A percentile compares a stretch with the other conserved stretches of the same genome.
phyloP scores from a whole-genome alignment of 768 basidiomycete genomes.

The Lactarius tabidus region DNA sequence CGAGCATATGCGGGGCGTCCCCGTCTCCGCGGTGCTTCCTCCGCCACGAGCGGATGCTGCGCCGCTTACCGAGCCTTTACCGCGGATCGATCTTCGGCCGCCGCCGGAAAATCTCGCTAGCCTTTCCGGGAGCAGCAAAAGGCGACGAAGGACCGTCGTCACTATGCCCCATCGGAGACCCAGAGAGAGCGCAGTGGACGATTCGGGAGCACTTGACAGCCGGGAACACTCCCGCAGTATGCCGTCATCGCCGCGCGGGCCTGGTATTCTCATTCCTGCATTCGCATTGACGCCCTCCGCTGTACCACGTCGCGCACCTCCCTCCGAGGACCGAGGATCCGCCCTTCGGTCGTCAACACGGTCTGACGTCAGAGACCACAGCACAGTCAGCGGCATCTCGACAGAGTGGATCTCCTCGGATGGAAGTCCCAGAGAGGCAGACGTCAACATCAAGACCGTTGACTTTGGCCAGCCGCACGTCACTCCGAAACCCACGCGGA shows the following conservation, averaged over 20 bases:
- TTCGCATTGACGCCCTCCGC: background rate
- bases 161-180: background rate
- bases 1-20: background rate
- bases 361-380: background rate
- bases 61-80: background rate
- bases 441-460: constrained; percentile 13
- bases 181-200: background rate
- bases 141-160: background rate
- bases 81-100: background rate
- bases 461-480: constrained; percentile 5
- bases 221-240: background rate
- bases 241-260: background rate
- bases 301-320: background rate
- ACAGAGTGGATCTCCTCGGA: constrained; percentile 23
- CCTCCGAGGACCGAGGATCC: background rate
- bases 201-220: background rate
- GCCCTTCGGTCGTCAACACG: background rate
- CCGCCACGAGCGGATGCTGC: background rate
- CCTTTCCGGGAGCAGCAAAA: background rate
- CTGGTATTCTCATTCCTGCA: background rate
- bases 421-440: background rate
- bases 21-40: background rate
- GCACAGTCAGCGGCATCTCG: constrained; percentile 4
- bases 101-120: background rate
- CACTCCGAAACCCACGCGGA: constrained; percentile 12